Evolutionary conservation across 495 filamentous ascomycete genomes (phyloP), one percentile per base, ranked within the genome.

Genomic region (Aspergillus sparsus): DNA sequence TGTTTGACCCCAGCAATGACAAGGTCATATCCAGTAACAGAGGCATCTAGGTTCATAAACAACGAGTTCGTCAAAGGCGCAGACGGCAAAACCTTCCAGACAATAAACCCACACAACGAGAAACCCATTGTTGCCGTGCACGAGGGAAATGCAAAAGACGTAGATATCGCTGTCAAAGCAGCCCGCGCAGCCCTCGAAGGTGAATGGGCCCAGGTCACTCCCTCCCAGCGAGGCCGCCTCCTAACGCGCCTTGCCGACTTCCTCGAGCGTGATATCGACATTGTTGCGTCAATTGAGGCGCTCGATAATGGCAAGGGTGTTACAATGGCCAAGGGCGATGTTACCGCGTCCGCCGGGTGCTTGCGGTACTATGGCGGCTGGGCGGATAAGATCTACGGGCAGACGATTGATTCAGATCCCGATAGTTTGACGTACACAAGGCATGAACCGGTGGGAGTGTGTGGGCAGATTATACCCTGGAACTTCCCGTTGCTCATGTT

Each of bases 401-500:
- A 93, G 79, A 92, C 93, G 62, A 89, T 97, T 61, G 94, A 97
- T 63, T 92, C 91, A 58, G 82, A 87, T 70, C 76, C 83, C 36
- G 91, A 95, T 62, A 89, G 87, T 65, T 92, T 98, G 77, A 86
- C 89, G 80, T 98, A 96, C 80, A 93, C 90, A 67, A 84, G 82
- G 66, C 89, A 92, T 66, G 93, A 98, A 80, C 92, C 94, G 42
- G 83, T 97, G 62, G 93, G 93, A 78, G 93, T 97, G 63, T 94
- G 91, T 71, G 93, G 87, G 68, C 90, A 95, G 78, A 96, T 96
- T 67, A 96, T 96, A 71, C 93, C 93, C 66, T 97, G 93, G 93
- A 98, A 97, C 83, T 97, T 98, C 85, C 94, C 94, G 44, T 73
- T 97, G 45, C 86, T 97, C 64, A 98, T 98, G 94, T 92, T 91